Evolutionary conservation across 257 asterid species (phyloP).

Genomic region (Solanum bulbocastanum): DNA sequence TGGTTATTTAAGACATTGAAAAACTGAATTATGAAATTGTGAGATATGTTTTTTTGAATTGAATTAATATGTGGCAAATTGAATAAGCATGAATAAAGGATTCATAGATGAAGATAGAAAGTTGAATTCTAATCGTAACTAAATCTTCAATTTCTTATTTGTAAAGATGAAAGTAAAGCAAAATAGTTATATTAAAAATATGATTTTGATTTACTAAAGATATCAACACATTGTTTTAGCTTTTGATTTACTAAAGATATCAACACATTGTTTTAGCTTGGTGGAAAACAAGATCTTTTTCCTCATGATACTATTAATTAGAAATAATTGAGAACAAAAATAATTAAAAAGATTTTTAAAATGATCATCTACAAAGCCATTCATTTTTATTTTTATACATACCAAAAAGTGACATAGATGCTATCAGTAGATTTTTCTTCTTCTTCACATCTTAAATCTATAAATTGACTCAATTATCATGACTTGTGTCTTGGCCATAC

Average conservation of each 20-base stretch:
- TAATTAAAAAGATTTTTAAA: no score
- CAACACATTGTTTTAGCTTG: neutral
- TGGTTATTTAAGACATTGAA: neutral
- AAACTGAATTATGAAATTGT: neutral
- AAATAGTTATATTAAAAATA: no score
- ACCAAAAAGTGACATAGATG: no score
- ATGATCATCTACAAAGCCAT: no score
- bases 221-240: neutral
- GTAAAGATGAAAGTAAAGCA: neutral
- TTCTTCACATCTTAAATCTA: no score
- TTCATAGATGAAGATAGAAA: neutral
- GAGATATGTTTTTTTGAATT: neutral
- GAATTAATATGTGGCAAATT: neutral
- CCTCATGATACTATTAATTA: neutral
- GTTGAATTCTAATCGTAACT: neutral
- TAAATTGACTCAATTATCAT: no score
- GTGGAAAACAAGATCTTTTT: neutral
- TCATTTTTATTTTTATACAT: no score
- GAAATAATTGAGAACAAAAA: neutral
- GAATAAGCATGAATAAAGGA: neutral
- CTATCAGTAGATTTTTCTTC: no score
- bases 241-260: neutral
- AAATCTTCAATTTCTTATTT: neutral
- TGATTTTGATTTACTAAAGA: neutral
- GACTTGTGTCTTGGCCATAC: no score